These are phyloP conservation scores for Ustilago crameri DNA, from an alignment of 1,284 basidiomycete genomes.

Conservation along the genomic window DNA sequence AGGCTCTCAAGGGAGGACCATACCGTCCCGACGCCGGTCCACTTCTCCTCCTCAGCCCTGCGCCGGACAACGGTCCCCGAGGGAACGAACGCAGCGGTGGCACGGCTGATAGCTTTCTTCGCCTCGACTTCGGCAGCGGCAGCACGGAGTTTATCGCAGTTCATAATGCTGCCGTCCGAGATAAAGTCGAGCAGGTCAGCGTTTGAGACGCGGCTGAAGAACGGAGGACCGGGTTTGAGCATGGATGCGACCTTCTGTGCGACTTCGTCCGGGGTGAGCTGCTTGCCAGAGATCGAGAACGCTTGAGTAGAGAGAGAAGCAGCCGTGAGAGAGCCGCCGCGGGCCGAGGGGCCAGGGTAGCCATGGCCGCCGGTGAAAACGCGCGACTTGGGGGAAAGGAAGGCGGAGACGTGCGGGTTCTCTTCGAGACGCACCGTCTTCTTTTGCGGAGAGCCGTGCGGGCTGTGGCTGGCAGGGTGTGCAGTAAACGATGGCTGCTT, in stretches of 20 bases:
- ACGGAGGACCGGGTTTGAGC: conserved; percentile 60
- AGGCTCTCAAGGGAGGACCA: conserved; percentile 52
- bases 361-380: conserved; percentile 45
- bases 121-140: conserved; percentile 19
- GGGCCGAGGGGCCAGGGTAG: conserved; percentile 15
- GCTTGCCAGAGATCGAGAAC: conserved; percentile 35
- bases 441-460: conserved; percentile 25
- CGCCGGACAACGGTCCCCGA: conserved; percentile 34
- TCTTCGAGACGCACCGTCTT: conserved; percentile 39
- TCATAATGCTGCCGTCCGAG: conserved; percentile 54
- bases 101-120: conserved; percentile 26
- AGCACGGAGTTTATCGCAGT: conserved; percentile 45
- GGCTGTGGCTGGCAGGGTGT: conserved; percentile 5
- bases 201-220: conserved; percentile 56
- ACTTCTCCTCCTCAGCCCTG: conserved; percentile 33
- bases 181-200: conserved; percentile 56
- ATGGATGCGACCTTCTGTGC: conserved; percentile 59
- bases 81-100: conserved; percentile 22
- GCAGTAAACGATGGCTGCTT: conserved; percentile 27
- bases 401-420: conserved; percentile 51
- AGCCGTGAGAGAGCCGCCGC: conserved; percentile 7
- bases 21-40: conserved; percentile 54
- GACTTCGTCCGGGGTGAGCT: conserved; percentile 51
- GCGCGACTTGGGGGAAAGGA: conserved; percentile 54
- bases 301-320: conserved; percentile 16